Percentiles rank a stretch among this genome's conserved stretches.
Conservation (phyloP, 768 basidiomycete genomes). For the Lenzites betulinus region DNA sequence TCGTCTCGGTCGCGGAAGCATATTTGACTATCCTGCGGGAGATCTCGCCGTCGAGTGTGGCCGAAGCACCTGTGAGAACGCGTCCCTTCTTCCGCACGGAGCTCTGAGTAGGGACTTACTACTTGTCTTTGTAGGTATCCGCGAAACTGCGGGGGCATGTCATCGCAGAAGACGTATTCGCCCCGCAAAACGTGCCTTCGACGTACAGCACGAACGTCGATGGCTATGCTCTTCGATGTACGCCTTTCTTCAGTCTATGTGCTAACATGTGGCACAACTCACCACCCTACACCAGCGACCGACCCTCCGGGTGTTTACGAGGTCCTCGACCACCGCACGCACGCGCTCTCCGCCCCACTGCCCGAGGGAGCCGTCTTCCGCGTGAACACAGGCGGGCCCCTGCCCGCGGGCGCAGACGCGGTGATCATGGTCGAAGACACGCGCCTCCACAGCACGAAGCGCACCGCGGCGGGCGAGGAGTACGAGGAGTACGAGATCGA, state of each 20-base stretch:
- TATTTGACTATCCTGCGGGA: slow-evolving; percentile 55
- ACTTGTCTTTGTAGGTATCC: slow-evolving; percentile 51
- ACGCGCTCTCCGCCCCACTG: slow-evolving; percentile 37
- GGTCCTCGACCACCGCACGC: slow-evolving; percentile 60
- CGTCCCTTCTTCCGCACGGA: not conserved
- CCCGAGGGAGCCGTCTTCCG: slow-evolving; percentile 60
- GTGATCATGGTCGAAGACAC: slow-evolving; percentile 97
- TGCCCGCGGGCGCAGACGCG: slow-evolving; percentile 73
- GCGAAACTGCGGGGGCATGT: slow-evolving; percentile 63
- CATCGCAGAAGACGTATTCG: slow-evolving; percentile 73
- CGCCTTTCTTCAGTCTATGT: slow-evolving; percentile 20
- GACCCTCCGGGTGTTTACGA: slow-evolving; percentile 66
- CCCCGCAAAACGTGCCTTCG: slow-evolving; percentile 63
- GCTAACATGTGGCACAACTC: not conserved
- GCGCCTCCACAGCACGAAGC: slow-evolving; percentile 57
- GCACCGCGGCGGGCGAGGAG: slow-evolving; percentile 40
- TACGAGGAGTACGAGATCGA: slow-evolving; percentile 74
- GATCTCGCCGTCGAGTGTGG: slow-evolving; percentile 42
- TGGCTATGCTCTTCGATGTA: slow-evolving; percentile 82
- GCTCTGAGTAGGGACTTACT: not conserved
- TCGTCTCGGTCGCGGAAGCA: slow-evolving; percentile 68
- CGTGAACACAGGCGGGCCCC: slow-evolving; percentile 84
- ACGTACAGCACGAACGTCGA: slow-evolving; percentile 81
- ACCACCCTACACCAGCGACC: slow-evolving; percentile 45
- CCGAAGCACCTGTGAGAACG: slow-evolving; percentile 45